Base-by-base conservation (phyloP, 352 stramenopile genomes). In the Phytophthora citricola region DNA sequence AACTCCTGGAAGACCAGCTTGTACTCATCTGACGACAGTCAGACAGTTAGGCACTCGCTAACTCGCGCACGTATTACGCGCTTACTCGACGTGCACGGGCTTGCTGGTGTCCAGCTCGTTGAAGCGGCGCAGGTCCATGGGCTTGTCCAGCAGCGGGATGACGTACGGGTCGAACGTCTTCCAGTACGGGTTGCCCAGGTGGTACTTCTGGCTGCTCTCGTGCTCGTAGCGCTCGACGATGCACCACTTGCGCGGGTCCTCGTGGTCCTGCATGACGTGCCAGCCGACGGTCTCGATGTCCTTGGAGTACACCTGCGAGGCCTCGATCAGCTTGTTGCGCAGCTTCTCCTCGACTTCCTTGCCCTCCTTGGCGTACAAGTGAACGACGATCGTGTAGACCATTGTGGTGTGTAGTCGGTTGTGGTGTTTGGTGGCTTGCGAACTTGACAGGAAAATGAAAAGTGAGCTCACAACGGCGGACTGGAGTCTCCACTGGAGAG, bases 341-440 rank as follows among this genome's bases (percentile, higher is more conserved):
- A 77, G 20, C 55, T 77, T 73, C 46, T 77, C 69, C 62, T 77
- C 69, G 45, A 74, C 69, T 22, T 76, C 69, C 54, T 73, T 73
- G 58, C 69, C 69, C 26, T 77, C 69, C 69, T 77, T 77, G 50
- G 69, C 64, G 45, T 73, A 64, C 20, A 77, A 36, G 46, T 77
- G 58, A n/a, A 73, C 69, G 32, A 74, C 69, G 43, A 77, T 58
- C 24, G 69, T 76, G 69, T 68, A 77, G 44, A 77, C 69, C 64
- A 77, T 73, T 44, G 39, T 55, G 47, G 32, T 52, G 31, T 26
- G 32, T 60, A 34, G 32, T 27, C 22, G n/a, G 4, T 45, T 15
- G 0, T 20, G 17, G 29, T n/a, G 31, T 34, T 6, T 54, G 31
- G 47, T 29, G 15, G 29, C 12, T 54, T 57, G 60, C 48, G 46